A percentile compares a stretch with the other conserved stretches of the same genome.
Conservation (phyloP, 106 monocot species). For the Alisma plantagoaquatica region DNA sequence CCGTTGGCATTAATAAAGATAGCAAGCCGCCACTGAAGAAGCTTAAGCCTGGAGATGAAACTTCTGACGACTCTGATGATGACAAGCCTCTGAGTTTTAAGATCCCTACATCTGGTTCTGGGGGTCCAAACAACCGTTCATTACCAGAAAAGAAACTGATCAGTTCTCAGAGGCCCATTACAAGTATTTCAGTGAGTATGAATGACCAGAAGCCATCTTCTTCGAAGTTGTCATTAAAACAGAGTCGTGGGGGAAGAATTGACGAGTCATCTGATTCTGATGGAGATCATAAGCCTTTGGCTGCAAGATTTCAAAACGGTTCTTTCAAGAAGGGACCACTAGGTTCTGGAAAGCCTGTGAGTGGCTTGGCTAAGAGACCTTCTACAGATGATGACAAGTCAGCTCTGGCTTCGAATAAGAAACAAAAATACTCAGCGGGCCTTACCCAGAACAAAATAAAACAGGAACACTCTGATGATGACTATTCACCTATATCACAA, state of each 20-base stretch:
- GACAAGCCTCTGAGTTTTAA: slow-evolving; percentile 17
- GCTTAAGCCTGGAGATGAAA: neutral
- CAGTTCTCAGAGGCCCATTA: neutral
- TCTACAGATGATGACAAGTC: slow-evolving; percentile 2
- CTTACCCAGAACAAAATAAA: slow-evolving; percentile 23
- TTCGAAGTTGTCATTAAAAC: slow-evolving; percentile 11
- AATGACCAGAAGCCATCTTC: neutral
- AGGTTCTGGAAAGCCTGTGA: slow-evolving; percentile 5
- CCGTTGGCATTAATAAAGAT: no score
- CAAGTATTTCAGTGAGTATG: no score
- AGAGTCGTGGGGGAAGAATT: slow-evolving; percentile 10
- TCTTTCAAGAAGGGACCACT: slow-evolving; percentile 14
- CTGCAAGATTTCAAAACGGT: slow-evolving; percentile 29
- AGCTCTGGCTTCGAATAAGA: slow-evolving; percentile 35
- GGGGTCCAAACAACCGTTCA: slow-evolving; percentile 3
- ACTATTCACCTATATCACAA: slow-evolving; percentile 43
- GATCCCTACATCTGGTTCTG: neutral
- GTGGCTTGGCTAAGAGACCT: slow-evolving; percentile 27
- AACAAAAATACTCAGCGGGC: slow-evolving; percentile 33
- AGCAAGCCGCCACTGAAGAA: no score
- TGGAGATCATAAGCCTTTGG: slow-evolving; percentile 31
- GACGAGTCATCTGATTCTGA: slow-evolving; percentile 20
- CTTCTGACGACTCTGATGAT: slow-evolving; percentile 17
- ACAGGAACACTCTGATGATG: slow-evolving; percentile 15
- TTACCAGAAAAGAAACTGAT: neutral